Conservation (phyloP, 208 protist genomes). For the Naegleria fowleri region DNA sequence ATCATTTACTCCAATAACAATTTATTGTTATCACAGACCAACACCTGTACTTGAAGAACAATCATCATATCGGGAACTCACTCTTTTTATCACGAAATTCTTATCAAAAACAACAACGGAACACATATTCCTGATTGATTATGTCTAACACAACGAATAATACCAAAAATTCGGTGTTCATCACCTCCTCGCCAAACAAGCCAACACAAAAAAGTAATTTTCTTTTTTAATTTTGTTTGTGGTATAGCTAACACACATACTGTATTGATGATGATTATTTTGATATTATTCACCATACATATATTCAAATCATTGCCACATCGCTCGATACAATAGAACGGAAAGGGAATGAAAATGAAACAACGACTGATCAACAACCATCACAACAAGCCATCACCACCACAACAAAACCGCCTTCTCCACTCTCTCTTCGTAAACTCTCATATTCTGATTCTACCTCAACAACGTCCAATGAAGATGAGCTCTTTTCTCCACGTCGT, state of each 20-base stretch:
- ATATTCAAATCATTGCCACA: background rate
- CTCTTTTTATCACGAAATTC: no score
- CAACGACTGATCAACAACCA: background rate
- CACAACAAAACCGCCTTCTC: background rate
- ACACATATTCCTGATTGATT: no score
- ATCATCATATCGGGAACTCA: no score
- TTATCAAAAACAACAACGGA: no score
- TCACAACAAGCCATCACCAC: background rate
- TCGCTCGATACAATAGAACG: background rate
- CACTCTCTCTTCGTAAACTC: background rate
- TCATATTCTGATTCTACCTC: background rate
- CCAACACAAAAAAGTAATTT: constrained; percentile 10
- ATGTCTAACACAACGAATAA: background rate
- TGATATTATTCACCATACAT: no score
- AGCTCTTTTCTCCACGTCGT: background rate
- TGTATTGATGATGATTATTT: no score
- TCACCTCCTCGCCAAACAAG: background rate
- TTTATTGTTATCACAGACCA: no score
- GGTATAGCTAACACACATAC: background rate
- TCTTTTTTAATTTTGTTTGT: background rate
- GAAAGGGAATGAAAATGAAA: background rate
- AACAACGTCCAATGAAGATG: background rate
- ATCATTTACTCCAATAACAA: no score
- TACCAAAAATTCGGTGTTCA: background rate
- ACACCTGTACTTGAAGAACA: no score